A percentile compares a stretch with the other conserved stretches of the same genome.
These are phyloP conservation scores for Geosmithia flava DNA, from an alignment of 2,329 filamentous ascomycete genomes.

Conservation along the genomic window DNA sequence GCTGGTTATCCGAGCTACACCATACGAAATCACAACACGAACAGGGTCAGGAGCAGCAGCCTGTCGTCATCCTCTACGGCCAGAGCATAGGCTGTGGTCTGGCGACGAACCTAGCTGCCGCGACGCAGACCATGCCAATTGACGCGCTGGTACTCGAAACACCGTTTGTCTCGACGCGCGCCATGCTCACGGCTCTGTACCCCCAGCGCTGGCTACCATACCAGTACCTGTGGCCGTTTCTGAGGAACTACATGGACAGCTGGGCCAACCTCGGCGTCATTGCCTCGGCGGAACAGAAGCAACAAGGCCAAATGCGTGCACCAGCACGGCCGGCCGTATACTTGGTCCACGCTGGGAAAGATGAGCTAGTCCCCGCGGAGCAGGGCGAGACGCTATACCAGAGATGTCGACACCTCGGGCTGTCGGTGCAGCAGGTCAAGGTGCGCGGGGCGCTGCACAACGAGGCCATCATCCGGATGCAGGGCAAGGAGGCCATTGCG, in stretches of 20 bases:
- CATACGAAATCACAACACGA: slow-evolving; percentile 4
- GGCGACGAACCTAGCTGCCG: slow-evolving; percentile 45
- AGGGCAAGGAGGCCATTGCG: slow-evolving; percentile 30
- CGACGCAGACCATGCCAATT: slow-evolving; percentile 20
- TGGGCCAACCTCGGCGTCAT: slow-evolving; percentile 36
- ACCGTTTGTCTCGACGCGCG: slow-evolving; percentile 57
- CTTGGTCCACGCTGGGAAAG: slow-evolving; percentile 43
- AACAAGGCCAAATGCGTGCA: too few species aligned
- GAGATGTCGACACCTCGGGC: slow-evolving; percentile 32
- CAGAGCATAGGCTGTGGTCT: slow-evolving; percentile 67
- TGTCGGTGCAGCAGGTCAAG: slow-evolving; percentile 29
- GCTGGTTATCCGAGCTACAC: slow-evolving; percentile 43
- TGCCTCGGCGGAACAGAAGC: slow-evolving; percentile 9
- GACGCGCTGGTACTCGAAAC: slow-evolving; percentile 57
- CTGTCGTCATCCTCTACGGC: slow-evolving; percentile 55
- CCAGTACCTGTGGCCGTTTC: slow-evolving; percentile 59
- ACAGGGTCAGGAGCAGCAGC: slow-evolving; percentile 9
- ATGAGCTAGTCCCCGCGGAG: slow-evolving; percentile 43
- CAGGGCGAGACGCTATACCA: slow-evolving; percentile 33
- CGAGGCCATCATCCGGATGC: slow-evolving; percentile 34
- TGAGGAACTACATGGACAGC: slow-evolving; percentile 51
- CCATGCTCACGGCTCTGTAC: slow-evolving; percentile 61
- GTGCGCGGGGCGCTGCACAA: slow-evolving; percentile 43
- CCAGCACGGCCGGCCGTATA: slow-evolving; percentile 22
- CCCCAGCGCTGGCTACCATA: slow-evolving; percentile 74